phyloP scores from a whole-genome alignment of 1,139 yeast genomes.

The Protomyces inundatus region DNA sequence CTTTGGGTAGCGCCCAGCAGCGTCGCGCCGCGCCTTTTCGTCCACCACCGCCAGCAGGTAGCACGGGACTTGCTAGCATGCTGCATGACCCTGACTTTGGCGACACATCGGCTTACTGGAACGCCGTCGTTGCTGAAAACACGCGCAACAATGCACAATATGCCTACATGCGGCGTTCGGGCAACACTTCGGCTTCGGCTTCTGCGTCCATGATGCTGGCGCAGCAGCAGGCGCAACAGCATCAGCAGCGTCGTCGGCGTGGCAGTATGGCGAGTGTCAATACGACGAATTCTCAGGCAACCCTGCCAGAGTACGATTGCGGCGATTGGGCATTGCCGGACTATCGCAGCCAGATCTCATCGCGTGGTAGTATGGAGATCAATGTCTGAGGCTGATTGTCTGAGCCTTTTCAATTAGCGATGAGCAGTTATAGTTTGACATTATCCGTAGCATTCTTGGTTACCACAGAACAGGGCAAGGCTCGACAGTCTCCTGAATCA shows the following conservation, averaged over 20 bases:
- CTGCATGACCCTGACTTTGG: slow-evolving; percentile 21
- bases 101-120: slow-evolving; percentile 18
- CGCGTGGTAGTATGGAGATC: slow-evolving; percentile 14
- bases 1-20: not conserved
- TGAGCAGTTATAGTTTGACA: too few species aligned
- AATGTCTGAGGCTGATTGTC: not conserved
- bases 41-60: not conserved
- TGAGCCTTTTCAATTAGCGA: too few species aligned
- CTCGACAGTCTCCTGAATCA: too few species aligned
- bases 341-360: slow-evolving; percentile 1
- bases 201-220: not conserved
- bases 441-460: too few species aligned
- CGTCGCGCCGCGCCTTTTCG: not conserved
- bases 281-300: slow-evolving; percentile 3
- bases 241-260: slow-evolving; percentile 9
- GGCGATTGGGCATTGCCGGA: slow-evolving; percentile 7
- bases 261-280: not conserved
- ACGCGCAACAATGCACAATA: not conserved
- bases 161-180: not conserved
- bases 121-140: not conserved
- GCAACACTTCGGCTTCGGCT: not conserved
- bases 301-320: slow-evolving; percentile 13
- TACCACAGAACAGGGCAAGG: too few species aligned
- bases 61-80: not conserved
- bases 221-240: not conserved